A percentile compares a stretch with the other conserved stretches of the same genome.
phyloP scores from a whole-genome alignment of 2,329 filamentous ascomycete species.

The Thermoascus crustaceus region DNA sequence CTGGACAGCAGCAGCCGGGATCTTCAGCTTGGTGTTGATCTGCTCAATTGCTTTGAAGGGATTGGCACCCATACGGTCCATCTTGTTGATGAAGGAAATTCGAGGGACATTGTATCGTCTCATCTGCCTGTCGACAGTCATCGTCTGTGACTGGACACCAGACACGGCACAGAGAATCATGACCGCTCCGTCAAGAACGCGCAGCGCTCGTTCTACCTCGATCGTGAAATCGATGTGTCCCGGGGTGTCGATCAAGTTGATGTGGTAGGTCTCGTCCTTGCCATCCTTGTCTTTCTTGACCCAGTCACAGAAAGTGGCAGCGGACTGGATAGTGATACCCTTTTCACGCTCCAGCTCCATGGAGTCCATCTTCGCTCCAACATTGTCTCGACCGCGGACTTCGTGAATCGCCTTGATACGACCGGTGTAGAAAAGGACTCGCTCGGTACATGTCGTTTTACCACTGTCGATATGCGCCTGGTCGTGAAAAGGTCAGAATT shows the following conservation, averaged over 20 bases:
- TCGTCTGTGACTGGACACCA: conserved; percentile 95
- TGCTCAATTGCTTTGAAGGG: conserved; percentile 96
- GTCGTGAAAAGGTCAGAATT: conserved; percentile 10
- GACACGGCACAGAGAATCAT: conserved; percentile 98
- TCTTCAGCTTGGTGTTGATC: conserved; percentile 92
- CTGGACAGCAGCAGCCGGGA: conserved; percentile 86
- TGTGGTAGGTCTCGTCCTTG: conserved; percentile 83
- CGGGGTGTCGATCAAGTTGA: conserved; percentile 97
- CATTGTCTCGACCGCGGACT: conserved; percentile 78
- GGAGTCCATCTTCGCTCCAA: conserved; percentile 98
- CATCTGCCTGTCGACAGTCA: conserved; percentile 98
- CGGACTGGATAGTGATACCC: conserved; percentile 97
- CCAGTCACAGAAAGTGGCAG: conserved; percentile 97
- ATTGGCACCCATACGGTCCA: conserved; percentile 98
- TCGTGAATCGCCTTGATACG: conserved; percentile 96
- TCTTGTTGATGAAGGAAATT: conserved; percentile 97
- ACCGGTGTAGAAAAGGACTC: conserved; percentile 95
- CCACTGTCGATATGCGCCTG: conserved; percentile 97
- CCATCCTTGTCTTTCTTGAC: conserved; percentile 68
- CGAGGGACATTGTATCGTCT: conserved; percentile 93
- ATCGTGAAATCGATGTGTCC: conserved; percentile 99
- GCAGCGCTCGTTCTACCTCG: conserved; percentile 88
- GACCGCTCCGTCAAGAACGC: conserved; percentile 91
- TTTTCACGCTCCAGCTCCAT: conserved; percentile 99
- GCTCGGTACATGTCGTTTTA: conserved; percentile 93